Evolutionary conservation across 805 yeast species (phyloP).

Genomic region (Barnettozyma salicaria): DNA sequence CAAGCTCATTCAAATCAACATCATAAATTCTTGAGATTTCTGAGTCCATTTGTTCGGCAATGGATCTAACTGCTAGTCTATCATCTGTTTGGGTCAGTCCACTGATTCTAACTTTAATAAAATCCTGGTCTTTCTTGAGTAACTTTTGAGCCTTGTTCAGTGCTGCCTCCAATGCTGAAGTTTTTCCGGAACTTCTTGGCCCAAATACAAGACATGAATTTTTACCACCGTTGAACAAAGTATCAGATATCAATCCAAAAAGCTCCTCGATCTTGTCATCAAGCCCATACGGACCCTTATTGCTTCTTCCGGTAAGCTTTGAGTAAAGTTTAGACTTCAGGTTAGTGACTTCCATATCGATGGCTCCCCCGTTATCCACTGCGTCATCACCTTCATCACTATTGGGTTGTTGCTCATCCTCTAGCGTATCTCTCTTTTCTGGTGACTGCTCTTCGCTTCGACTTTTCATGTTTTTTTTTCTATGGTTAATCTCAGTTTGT

Average conservation of each 20-base stretch:
- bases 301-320: slow-evolving; percentile 25
- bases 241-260: slow-evolving; percentile 51
- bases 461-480: too few relatives aligned
- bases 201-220: slow-evolving; percentile 80
- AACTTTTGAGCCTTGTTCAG: slow-evolving; percentile 29
- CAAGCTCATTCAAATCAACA: slow-evolving; percentile 20
- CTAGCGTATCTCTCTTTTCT: too few relatives aligned
- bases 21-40: slow-evolving; percentile 31
- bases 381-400: slow-evolving; percentile 8
- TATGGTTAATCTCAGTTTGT: too few relatives aligned
- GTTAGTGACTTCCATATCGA: background rate
- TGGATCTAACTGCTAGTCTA: slow-evolving; percentile 70
- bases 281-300: slow-evolving; percentile 29
- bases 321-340: slow-evolving; percentile 19
- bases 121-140: slow-evolving; percentile 40
- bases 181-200: slow-evolving; percentile 73
- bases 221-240: slow-evolving; percentile 65
- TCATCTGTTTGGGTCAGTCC: slow-evolving; percentile 76
- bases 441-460: too few relatives aligned
- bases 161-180: slow-evolving; percentile 54
- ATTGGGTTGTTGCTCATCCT: too few relatives aligned
- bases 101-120: slow-evolving; percentile 56
- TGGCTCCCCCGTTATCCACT: background rate
- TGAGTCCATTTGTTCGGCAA: slow-evolving; percentile 74
- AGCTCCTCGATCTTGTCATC: slow-evolving; percentile 42